A percentile compares a stretch with the other conserved stretches of the same genome.
Evolutionary conservation across 2,329 filamentous ascomycete genomes (phyloP).

Genomic region (Ascochyta rabiei): DNA sequence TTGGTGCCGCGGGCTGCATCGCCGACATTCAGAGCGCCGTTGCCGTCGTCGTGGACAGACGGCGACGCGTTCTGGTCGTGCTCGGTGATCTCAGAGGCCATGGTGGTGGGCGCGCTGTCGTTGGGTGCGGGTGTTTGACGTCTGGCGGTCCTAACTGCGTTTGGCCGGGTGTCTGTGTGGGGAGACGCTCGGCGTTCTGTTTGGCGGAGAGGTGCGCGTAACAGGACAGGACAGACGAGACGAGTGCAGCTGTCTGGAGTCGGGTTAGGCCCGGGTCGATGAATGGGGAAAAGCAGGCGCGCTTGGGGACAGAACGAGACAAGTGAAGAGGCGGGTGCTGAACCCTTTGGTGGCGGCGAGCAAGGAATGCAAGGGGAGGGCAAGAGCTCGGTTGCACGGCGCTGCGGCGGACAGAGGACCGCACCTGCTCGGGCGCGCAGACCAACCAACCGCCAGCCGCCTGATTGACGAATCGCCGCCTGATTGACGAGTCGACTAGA

Average conservation of each 20-base stretch:
- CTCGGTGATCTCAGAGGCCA: slow-evolving; percentile 57
- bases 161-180: slow-evolving; percentile 44
- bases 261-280: slow-evolving; percentile 43
- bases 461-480: too few relatives aligned
- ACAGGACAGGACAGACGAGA: slow-evolving; percentile 31
- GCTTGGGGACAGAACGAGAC: slow-evolving; percentile 45
- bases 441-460: background rate
- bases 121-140: slow-evolving; percentile 46
- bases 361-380: slow-evolving; percentile 47
- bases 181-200: slow-evolving; percentile 39
- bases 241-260: slow-evolving; percentile 30
- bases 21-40: slow-evolving; percentile 57
- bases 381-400: slow-evolving; percentile 39
- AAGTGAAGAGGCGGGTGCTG: slow-evolving; percentile 37
- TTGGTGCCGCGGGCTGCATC: slow-evolving; percentile 83
- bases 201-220: slow-evolving; percentile 34
- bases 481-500: slow-evolving; percentile 4
- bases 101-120: slow-evolving; percentile 36
- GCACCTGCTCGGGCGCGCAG: slow-evolving; percentile 18
- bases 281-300: slow-evolving; percentile 47
- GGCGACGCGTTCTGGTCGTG: slow-evolving; percentile 59
- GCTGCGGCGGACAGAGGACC: slow-evolving; percentile 22
- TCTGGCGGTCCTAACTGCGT: slow-evolving; percentile 49
- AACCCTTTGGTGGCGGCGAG: slow-evolving; percentile 43
- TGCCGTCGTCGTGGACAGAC: slow-evolving; percentile 60